These are phyloP conservation scores for Ascobolus immersus DNA, from an alignment of 495 filamentous ascomycete genomes.

Conservation along the genomic window DNA sequence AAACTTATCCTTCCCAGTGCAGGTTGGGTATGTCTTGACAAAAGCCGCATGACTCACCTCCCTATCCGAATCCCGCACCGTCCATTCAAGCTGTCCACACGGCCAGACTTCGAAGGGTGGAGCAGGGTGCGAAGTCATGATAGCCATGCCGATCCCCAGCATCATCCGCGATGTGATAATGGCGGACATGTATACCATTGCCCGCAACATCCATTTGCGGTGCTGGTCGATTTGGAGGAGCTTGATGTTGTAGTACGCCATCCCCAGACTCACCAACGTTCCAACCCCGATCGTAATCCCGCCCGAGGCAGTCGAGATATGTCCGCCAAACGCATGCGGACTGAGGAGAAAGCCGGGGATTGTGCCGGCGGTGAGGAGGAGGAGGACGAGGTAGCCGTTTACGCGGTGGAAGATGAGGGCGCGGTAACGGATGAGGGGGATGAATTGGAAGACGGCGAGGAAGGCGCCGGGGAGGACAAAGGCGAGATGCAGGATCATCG, in stretches of 20 bases:
- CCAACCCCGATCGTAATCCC: too few species aligned
- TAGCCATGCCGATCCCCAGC: conserved; percentile 17
- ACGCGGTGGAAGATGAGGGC: conserved; percentile 25
- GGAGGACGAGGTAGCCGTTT: conserved; percentile 24
- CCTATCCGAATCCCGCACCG: conserved; percentile 5
- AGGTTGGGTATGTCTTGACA: conserved; percentile 19
- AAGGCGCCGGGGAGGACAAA: conserved; percentile 22
- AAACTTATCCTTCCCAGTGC: conserved; percentile 13
- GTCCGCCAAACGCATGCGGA: conserved; percentile 23
- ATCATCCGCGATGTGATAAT: conserved; percentile 26
- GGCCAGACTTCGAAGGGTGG: conserved; percentile 12
- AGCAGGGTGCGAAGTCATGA: conserved; percentile 13
- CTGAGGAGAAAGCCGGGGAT: conserved; percentile 22
- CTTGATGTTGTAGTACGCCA: conserved; percentile 27
- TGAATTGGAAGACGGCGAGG: conserved; percentile 25
- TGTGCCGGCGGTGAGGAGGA: conserved; percentile 19
- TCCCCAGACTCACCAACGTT: conserved; percentile 14
- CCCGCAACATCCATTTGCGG: conserved; percentile 29
- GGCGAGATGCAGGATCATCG: conserved; percentile 24
- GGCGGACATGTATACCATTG: conserved; percentile 22
- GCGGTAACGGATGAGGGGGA: conserved; percentile 25
- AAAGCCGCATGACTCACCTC: conserved; percentile 2
- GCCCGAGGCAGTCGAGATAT: conserved; percentile 18
- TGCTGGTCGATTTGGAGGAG: conserved; percentile 30
- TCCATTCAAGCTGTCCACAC: conserved; percentile 22